phyloP scores from a whole-genome alignment of 2,329 filamentous ascomycete genomes.

The Dothideomycetidae sp. region DNA sequence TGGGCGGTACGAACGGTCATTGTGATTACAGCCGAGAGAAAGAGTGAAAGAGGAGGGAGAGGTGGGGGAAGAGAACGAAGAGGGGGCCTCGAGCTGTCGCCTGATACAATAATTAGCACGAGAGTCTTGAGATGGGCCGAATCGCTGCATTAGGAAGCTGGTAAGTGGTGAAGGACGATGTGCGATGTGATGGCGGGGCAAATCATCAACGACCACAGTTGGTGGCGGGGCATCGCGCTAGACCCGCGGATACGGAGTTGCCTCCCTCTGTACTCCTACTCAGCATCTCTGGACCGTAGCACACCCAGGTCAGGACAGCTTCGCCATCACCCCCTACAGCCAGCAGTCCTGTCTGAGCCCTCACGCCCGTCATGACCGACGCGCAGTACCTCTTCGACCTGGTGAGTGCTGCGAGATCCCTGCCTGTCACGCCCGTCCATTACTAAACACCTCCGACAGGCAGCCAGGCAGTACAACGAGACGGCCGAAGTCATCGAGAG shows the following conservation, averaged over 20 bases:
- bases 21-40: constrained; percentile 14
- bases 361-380: constrained; percentile 20
- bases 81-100: neutral
- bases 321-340: too few relatives aligned
- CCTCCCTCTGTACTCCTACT: too few relatives aligned
- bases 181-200: constrained; percentile 3
- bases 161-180: too few relatives aligned
- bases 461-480: constrained; percentile 31
- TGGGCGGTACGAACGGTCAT: constrained; percentile 60
- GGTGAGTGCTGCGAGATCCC: constrained; percentile 9
- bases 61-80: neutral
- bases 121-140: too few relatives aligned
- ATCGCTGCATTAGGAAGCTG: neutral
- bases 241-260: too few relatives aligned
- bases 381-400: constrained; percentile 23
- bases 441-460: constrained; percentile 10
- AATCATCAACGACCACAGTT: too few relatives aligned
- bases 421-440: neutral
- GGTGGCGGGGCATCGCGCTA: too few relatives aligned
- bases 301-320: too few relatives aligned
- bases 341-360: too few relatives aligned
- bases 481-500: constrained; percentile 69
- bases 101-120: too few relatives aligned
- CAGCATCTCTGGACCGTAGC: too few relatives aligned
- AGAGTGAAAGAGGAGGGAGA: neutral